Evolutionary conservation across 176 grass and related monocot species (phyloP).

Genomic region (Avena eriantha): DNA sequence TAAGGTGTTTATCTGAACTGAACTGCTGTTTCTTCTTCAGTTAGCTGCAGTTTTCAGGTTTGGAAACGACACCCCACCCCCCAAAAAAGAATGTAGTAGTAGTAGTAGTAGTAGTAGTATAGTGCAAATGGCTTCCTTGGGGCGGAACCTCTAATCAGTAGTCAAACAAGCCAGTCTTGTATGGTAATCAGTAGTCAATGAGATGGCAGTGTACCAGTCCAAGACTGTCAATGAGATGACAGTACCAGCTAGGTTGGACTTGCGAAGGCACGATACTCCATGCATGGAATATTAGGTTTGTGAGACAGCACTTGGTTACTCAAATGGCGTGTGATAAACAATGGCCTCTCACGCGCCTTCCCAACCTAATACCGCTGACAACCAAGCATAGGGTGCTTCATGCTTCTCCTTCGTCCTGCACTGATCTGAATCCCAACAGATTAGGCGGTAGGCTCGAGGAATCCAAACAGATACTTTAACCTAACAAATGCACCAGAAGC

Average conservation of each 20-base stretch:
- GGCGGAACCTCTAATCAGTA: not conserved
- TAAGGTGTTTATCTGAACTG: too few relatives aligned
- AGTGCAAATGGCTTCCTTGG: not conserved
- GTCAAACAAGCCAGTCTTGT: not conserved
- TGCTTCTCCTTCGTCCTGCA: not conserved
- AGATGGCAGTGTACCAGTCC: not conserved
- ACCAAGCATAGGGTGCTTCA: not conserved
- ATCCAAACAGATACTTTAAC: not conserved
- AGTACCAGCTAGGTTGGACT: not conserved
- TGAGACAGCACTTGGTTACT: not conserved
- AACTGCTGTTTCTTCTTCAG: too few relatives aligned
- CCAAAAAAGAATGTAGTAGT: not conserved
- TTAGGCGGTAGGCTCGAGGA: not conserved
- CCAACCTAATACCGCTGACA: not conserved
- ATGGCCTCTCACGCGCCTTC: not conserved
- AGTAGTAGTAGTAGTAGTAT: not conserved
- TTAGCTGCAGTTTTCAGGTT: too few relatives aligned
- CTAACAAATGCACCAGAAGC: too few relatives aligned
- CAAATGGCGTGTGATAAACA: not conserved
- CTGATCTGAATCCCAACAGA: not conserved
- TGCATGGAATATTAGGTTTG: conserved; percentile 16
- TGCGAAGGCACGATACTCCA: conserved; percentile 4
- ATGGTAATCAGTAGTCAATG: conserved; percentile 25
- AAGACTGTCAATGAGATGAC: not conserved
- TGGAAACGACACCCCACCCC: too few relatives aligned